Evolutionary conservation across 345 rosid genomes (phyloP).

Genomic region (Aquilaria malaccensis): DNA sequence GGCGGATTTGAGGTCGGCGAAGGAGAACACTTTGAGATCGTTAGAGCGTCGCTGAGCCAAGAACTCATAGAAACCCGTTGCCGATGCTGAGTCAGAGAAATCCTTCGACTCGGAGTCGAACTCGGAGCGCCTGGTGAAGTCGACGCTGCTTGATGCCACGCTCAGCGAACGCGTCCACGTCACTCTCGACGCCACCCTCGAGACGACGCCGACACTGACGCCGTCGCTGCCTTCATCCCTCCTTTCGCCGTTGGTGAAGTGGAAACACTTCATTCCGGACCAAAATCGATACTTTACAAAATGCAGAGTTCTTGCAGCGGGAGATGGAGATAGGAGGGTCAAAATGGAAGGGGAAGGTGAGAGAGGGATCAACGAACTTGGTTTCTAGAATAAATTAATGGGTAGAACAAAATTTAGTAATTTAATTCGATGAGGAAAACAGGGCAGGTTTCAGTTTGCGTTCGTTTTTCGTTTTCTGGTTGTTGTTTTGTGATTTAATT

Average conservation of each 20-base stretch:
- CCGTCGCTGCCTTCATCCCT: constrained; percentile 30
- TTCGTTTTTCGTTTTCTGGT: too few species aligned
- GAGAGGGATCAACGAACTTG: not conserved
- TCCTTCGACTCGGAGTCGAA: constrained; percentile 76
- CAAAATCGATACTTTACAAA: not conserved
- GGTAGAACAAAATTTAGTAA: too few species aligned
- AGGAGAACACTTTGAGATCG: constrained; percentile 70
- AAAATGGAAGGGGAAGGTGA: not conserved
- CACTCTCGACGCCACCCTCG: constrained; percentile 46
- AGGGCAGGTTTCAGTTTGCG: too few species aligned
- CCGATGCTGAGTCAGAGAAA: constrained; percentile 40
- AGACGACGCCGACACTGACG: constrained; percentile 23
- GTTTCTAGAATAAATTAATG: not conserved
- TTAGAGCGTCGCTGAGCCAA: constrained; percentile 62
- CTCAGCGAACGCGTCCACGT: constrained; percentile 93
- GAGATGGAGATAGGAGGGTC: not conserved
- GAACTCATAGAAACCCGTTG: constrained; percentile 41
- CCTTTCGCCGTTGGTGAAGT: constrained; percentile 71
- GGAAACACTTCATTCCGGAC: constrained; percentile 79
- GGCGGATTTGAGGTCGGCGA: constrained; percentile 70
- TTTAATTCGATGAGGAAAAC: too few species aligned
- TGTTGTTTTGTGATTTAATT: too few species aligned
- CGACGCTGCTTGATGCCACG: constrained; percentile 70
- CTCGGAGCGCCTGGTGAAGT: constrained; percentile 70
- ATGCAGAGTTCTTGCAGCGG: not conserved